Evolutionary conservation across 352 stramenopile species (phyloP).

Genomic region (Pythium sp.): DNA sequence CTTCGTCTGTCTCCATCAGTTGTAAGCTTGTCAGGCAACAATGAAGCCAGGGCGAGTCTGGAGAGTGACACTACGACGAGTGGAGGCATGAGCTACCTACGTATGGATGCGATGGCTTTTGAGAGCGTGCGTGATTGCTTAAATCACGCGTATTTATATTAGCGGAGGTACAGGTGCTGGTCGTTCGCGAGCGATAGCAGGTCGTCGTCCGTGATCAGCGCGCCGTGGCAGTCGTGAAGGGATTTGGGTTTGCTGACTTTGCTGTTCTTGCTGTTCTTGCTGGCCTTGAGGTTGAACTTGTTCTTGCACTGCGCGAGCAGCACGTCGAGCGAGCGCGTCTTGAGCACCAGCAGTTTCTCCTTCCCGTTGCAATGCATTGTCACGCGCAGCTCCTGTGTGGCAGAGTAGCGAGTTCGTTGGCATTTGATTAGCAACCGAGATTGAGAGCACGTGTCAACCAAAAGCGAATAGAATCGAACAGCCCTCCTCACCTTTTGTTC

Average conservation of each 20-base stretch:
- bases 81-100: too few species aligned
- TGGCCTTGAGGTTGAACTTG: constrained; percentile 37
- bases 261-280: not conserved
- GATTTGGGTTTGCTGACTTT: not conserved
- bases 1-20: too few species aligned
- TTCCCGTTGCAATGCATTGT: constrained; percentile 30
- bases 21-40: too few species aligned
- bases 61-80: too few species aligned
- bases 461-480: not conserved
- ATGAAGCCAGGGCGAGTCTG: too few species aligned
- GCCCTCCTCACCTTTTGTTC: constrained; percentile 9
- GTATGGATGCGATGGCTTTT: too few species aligned
- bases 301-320: constrained; percentile 34
- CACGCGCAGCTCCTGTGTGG: constrained; percentile 28
- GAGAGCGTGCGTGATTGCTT: not conserved
- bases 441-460: not conserved
- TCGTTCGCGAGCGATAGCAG: constrained; percentile 25
- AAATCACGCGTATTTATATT: not conserved
- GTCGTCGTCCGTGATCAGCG: constrained; percentile 21
- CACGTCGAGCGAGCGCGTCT: constrained; percentile 27
- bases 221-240: constrained; percentile 33
- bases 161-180: constrained; percentile 36
- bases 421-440: too few species aligned
- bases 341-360: constrained; percentile 38
- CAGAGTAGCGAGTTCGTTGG: too few species aligned